Evolutionary conservation across 1,284 basidiomycete genomes (phyloP).

Genomic region (Gomphus bonarii): DNA sequence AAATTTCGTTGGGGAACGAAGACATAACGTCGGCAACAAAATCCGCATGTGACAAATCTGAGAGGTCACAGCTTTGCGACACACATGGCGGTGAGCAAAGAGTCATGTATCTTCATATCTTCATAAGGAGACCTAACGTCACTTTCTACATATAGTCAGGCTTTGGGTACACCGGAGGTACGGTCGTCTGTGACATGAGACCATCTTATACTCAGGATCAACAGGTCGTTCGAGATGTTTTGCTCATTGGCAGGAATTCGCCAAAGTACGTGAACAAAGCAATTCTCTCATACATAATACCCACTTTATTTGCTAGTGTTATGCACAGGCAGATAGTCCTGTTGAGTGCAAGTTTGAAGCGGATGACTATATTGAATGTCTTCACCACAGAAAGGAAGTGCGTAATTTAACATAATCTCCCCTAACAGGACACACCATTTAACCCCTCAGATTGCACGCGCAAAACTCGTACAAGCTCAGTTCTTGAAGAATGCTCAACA

Average conservation of each 20-base stretch:
- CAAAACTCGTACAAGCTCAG: slow-evolving; percentile 63
- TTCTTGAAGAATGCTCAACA: slow-evolving; percentile 60
- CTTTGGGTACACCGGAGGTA: slow-evolving; percentile 59
- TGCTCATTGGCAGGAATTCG: slow-evolving; percentile 87
- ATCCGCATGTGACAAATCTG: too few relatives aligned
- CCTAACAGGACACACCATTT: neutral
- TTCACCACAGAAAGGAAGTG: slow-evolving; percentile 89
- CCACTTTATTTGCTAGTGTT: slow-evolving; percentile 50
- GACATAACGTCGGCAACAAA: slow-evolving; percentile 8
- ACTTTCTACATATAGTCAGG: slow-evolving; percentile 31
- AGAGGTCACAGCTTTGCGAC: slow-evolving; percentile 10
- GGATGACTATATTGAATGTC: slow-evolving; percentile 90
- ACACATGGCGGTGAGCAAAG: slow-evolving; percentile 14
- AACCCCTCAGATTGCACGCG: slow-evolving; percentile 52
- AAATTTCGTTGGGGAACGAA: slow-evolving; percentile 30
- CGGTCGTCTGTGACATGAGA: slow-evolving; percentile 14
- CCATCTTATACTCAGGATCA: slow-evolving; percentile 7
- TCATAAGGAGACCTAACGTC: neutral
- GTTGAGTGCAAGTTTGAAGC: slow-evolving; percentile 62
- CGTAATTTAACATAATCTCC: slow-evolving; percentile 14
- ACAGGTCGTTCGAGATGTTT: slow-evolving; percentile 85
- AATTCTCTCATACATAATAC: neutral
- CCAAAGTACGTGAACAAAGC: slow-evolving; percentile 41
- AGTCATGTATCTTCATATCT: neutral
- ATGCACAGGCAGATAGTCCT: slow-evolving; percentile 73